A percentile compares a stretch with the other conserved stretches of the same genome.
phyloP scores from a whole-genome alignment of 108 stramenopile species.

The Aurantiochytrium sp. region DNA sequence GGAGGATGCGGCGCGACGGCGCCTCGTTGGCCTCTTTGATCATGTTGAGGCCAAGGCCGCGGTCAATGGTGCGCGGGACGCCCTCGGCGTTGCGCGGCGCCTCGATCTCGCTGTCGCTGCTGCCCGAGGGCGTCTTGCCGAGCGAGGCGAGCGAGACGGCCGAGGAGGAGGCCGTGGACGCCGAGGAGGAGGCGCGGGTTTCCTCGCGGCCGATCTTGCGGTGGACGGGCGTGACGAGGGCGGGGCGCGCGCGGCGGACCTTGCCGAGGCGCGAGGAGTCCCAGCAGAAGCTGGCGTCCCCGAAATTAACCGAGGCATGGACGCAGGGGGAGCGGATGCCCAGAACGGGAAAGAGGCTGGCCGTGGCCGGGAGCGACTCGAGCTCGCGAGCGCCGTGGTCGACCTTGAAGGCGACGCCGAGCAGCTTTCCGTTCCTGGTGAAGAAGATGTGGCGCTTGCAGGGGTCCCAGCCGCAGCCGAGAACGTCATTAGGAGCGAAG shows the following conservation, averaged over 20 bases:
- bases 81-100: background rate
- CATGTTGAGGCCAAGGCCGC: background rate
- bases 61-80: background rate
- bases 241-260: background rate
- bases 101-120: too few species aligned
- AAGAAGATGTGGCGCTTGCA: slow-evolving; percentile 11
- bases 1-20: background rate
- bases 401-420: background rate
- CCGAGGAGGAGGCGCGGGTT: background rate
- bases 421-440: background rate
- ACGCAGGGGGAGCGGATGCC: background rate
- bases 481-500: background rate
- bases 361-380: background rate
- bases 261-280: background rate
- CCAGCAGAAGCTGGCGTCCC: background rate
- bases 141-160: background rate
- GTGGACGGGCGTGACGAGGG: background rate
- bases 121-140: background rate
- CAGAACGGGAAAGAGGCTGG: background rate
- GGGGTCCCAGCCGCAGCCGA: slow-evolving; percentile 27
- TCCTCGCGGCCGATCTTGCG: background rate
- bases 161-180: background rate
- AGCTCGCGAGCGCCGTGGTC: background rate
- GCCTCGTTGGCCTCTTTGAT: background rate
- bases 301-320: slow-evolving; percentile 2